A percentile compares a stretch with the other conserved stretches of the same genome.
These are phyloP conservation scores for Tagetes erecta DNA, from an alignment of 129 eudicot species.

Conservation along the genomic window DNA sequence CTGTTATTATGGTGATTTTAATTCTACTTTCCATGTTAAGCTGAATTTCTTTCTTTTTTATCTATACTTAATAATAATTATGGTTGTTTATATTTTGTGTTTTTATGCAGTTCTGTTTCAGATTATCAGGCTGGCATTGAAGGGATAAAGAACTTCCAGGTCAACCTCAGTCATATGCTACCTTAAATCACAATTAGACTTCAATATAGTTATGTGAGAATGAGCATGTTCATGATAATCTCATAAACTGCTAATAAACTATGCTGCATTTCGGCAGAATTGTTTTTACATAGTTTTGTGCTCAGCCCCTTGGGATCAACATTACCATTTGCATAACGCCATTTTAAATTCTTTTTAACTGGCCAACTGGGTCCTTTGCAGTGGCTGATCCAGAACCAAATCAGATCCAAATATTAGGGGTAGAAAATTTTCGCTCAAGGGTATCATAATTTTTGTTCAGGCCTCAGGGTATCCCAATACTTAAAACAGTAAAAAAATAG, in stretches of 20 bases:
- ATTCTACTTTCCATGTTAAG: not conserved
- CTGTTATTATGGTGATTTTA: not conserved
- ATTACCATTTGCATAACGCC: not conserved
- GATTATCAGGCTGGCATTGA: constrained; percentile 49
- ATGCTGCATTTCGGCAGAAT: constrained; percentile 5
- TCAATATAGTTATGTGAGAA: constrained; percentile 15
- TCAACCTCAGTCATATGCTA: constrained; percentile 20
- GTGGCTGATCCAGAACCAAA: not conserved
- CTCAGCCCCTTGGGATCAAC: not conserved
- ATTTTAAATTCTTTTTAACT: not conserved
- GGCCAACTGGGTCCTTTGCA: not conserved
- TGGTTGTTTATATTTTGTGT: not conserved
- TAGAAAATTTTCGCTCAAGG: too few relatives aligned
- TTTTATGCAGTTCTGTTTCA: constrained; percentile 48
- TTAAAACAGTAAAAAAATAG: too few relatives aligned
- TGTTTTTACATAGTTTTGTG: constrained; percentile 1
- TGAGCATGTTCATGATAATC: constrained; percentile 5
- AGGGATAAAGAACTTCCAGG: constrained; percentile 26
- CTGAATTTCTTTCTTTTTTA: not conserved
- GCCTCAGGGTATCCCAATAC: too few relatives aligned
- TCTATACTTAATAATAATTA: not conserved
- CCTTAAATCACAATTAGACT: constrained; percentile 4
- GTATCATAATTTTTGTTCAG: too few relatives aligned
- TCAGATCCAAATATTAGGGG: too few relatives aligned
- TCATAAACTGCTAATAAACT: constrained; percentile 20